Conservation (phyloP, 352 stramenopile genomes). For the Aphanomyces astaci region DNA sequence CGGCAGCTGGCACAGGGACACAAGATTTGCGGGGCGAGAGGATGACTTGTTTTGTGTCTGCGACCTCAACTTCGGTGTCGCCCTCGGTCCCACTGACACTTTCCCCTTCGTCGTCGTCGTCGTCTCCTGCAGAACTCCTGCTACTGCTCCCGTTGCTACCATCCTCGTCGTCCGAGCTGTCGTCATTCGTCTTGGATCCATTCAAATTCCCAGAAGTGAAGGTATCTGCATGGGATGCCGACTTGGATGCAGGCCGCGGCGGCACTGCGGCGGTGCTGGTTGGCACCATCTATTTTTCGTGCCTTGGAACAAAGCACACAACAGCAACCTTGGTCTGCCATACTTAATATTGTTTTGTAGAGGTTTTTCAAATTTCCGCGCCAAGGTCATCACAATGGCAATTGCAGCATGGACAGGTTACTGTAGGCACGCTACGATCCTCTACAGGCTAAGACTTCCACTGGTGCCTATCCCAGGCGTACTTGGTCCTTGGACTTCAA, state of each 20-base stretch:
- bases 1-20: neutral
- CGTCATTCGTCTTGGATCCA: neutral
- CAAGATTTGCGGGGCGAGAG: neutral
- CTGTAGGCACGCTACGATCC: too few species aligned
- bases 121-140: neutral
- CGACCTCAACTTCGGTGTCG: neutral
- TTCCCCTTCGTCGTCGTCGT: neutral
- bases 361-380: neutral
- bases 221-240: neutral
- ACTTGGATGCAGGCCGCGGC: neutral
- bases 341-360: neutral
- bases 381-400: neutral
- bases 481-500: constrained; percentile 12
- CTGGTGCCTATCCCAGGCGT: neutral
- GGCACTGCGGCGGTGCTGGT: constrained; percentile 4
- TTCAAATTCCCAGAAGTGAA: neutral
- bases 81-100: neutral
- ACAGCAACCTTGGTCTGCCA: neutral
- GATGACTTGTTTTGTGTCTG: neutral
- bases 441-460: neutral
- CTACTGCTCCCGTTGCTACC: constrained; percentile 8
- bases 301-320: neutral
- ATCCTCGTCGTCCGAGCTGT: constrained; percentile 7
- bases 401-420: too few species aligned
- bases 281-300: constrained; percentile 22